Evolutionary conservation across 2,329 filamentous ascomycete genomes (phyloP).

Genomic region (Talaromyces albobiverticillius): DNA sequence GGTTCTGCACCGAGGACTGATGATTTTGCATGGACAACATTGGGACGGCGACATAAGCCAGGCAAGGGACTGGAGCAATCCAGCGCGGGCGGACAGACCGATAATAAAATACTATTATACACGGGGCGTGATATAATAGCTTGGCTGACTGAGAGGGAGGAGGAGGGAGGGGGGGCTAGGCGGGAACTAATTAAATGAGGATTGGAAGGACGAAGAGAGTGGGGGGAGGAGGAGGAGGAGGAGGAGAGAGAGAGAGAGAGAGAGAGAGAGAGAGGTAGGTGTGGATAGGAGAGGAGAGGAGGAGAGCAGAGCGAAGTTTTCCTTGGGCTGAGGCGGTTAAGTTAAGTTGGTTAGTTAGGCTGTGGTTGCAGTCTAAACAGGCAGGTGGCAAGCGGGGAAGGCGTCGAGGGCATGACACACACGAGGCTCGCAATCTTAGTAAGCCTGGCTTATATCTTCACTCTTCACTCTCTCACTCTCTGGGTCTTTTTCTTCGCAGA

Average conservation of each 20-base stretch:
- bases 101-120: background rate
- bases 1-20: constrained; percentile 25
- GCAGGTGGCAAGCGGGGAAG: constrained; percentile 9
- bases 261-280: background rate
- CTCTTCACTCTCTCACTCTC: too few relatives aligned
- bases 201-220: background rate
- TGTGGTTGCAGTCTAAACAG: constrained; percentile 2
- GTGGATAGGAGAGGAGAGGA: background rate
- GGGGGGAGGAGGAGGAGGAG: background rate
- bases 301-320: too few relatives aligned
- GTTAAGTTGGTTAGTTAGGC: too few relatives aligned
- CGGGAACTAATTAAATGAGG: background rate
- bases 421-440: background rate
- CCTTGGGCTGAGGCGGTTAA: background rate
- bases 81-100: background rate
- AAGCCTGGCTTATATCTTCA: too few relatives aligned
- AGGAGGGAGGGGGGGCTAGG: background rate
- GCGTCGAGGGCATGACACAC: background rate
- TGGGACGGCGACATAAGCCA: constrained; percentile 15
- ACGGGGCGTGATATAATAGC: background rate
- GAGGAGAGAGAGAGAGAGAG: background rate
- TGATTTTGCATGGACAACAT: constrained; percentile 43
- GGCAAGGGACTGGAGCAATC: constrained; percentile 6
- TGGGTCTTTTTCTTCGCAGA: too few relatives aligned
- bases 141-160: too few relatives aligned